phyloP scores from a whole-genome alignment of 2,329 filamentous ascomycete genomes.

The Chaetomium olivaceum region DNA sequence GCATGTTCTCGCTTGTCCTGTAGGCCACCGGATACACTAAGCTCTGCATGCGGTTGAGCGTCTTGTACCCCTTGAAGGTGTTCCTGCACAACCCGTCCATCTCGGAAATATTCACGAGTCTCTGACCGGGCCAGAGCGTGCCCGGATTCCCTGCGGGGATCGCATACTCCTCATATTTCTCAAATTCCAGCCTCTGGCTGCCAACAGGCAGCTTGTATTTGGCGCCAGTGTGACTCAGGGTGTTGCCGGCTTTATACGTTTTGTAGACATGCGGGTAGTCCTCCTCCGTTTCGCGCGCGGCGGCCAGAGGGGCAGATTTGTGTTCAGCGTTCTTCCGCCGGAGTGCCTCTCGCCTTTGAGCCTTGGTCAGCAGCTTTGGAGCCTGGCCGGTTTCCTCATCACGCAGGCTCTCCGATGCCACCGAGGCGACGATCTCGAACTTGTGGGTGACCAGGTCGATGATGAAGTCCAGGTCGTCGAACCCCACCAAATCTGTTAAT shows the following conservation, averaged over 20 bases:
- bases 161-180: conserved; percentile 85
- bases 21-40: conserved; percentile 94
- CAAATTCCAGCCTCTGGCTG: conserved; percentile 66
- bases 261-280: conserved; percentile 95
- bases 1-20: conserved; percentile 95
- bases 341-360: conserved; percentile 77
- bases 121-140: conserved; percentile 68
- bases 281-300: conserved; percentile 69
- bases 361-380: conserved; percentile 65
- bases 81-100: conserved; percentile 85
- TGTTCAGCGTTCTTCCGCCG: conserved; percentile 77
- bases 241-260: conserved; percentile 79
- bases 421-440: conserved; percentile 60
- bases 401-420: conserved; percentile 39
- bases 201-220: conserved; percentile 81
- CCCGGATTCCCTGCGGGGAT: conserved; percentile 84
- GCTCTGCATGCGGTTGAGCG: conserved; percentile 97
- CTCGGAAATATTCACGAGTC: conserved; percentile 74
- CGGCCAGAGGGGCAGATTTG: conserved; percentile 71
- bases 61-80: conserved; percentile 94
- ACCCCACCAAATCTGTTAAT: conserved; percentile 86
- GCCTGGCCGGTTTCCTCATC: conserved; percentile 24
- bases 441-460: conserved; percentile 84
- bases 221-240: conserved; percentile 73
- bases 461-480: conserved; percentile 89